Evolutionary conservation across 2,329 filamentous ascomycete genomes (phyloP), one percentile per base, ranked within the genome.

Genomic region (Talaromyces sp.): DNA sequence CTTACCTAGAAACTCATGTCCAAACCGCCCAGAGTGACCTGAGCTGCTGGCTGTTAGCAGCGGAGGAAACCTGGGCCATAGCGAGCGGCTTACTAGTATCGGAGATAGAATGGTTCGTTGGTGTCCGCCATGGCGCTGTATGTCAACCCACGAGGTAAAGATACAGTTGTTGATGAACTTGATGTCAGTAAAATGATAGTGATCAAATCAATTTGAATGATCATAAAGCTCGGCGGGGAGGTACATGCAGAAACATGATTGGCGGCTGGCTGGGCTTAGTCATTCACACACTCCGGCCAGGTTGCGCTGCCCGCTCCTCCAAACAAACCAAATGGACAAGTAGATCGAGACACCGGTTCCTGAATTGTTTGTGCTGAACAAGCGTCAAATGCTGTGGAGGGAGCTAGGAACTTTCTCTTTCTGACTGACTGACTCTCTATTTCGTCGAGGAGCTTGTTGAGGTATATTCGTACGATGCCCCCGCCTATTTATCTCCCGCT

Each of bases 1-100:
- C 81, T 70, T 78, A 97, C 94, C 95, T 74, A 99, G 84, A 76
- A 99, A 99, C 80, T 99, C 95, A 81, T 99, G 95, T 69, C 95
- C 95, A 79, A 98, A 97, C 70, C 94, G 91, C 75, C 95, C 95
- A 79, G 93, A 95, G 80, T 99, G 95, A 74, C 95, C 95, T 71
- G 95, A 98, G 84, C 94, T 98, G 76, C 72, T 70, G 65, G 68
- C 67, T 71, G 73, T 80, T 73, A 81, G 79, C 75, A 78, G 77
- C 75, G 73, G 75, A 75, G 74, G 72, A 66, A 69, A 75, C 69
- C 74, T 73, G 76, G 74, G 73, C 74, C 69, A 70, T 61, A 69
- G 61, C 59, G 65, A 66, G 58, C 63, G 70, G 40, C 91, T 78
- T 87, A 97, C 94, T 99, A 99, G 85, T 99, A 99, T 74, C 95